Evolutionary conservation across 2,329 filamentous ascomycete species (phyloP), one percentile per base, ranked within the genome.

Genomic region (Ascochyta koolunga): DNA sequence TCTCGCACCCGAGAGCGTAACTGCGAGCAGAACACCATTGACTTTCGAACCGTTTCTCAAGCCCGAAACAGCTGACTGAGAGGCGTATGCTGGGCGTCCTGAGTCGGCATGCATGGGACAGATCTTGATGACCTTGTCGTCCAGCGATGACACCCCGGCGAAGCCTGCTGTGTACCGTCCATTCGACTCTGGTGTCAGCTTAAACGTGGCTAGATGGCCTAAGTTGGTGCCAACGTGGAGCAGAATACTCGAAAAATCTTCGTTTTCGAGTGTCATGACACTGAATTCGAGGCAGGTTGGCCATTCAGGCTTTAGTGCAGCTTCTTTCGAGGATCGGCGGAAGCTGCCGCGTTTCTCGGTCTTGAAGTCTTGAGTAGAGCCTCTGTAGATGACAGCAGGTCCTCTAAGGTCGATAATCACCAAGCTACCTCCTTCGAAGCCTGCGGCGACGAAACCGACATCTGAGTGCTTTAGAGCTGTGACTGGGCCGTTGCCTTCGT

Each of bases 231-330:
- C 95, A 2, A 96, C 90, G 63, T 98, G 96, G 62, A 95, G 89
- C 54, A 89, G 86, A 51, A 99, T 96, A 67, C 92, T 97, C 1
- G 95, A 98, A 72, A 96, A 99, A 60, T 91, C 84, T 69, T 98
- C 93, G n/a, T 89, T 90, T 37, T 98, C 95, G 4, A 97, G 78
- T 3, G 90, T 96, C 86, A 99, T 88, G 45, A 77, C 91, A 47
- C 91, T 91, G 77, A 98, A 99, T 69, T 97, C 91, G 24, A 98
- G 86, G 25, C 80, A 82, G 0, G 91, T 91, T 0, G 91, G 86
- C 84, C 87, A 96, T 67, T 97, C 93, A 41, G 79, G 70, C 46
- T 80, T 79, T 13, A 65, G 53, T 1, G 78, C 70, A 5, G 81
- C 73, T 21, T 79, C 74, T 45, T 74, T 78, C 24, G 80, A 83